Evolutionary conservation across 2,329 filamentous ascomycete genomes (phyloP), one percentile per base, ranked within the genome.

Genomic region (Fusarium piperis): DNA sequence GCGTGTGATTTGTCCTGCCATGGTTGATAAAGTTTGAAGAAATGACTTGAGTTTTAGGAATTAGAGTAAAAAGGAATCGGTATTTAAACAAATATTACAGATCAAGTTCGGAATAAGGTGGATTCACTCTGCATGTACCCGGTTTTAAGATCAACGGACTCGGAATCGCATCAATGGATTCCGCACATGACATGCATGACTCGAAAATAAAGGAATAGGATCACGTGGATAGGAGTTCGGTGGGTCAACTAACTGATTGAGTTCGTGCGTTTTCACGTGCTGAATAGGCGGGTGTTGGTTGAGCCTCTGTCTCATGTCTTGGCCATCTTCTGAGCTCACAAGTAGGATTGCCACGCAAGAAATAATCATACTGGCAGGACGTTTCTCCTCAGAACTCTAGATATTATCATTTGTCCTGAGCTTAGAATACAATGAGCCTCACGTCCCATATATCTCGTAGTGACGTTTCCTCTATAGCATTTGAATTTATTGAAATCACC

Each of bases 1-100:
- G 18, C 81, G 74, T 13, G 77, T 76, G 20, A 77, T 62, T 55
- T 61, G 32, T 12, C 65, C 65, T 4, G 71, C 41, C 71, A 74
- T 74, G 35, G 18, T 64, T 59, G 26, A 13, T 35, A 16, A 39
- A 6, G 7, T 15, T 38, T 10, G 35, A 39, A n/a, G 2, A 23
- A 39, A 39, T 23, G 23, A 20, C 5, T 15, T 30, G 35, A 13
- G 13, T 12, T 56, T 35, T 39, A 56, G 32, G 10, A 30, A n/a
- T n/a, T 4, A 4, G 16, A 20, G 12, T 6, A 28, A 16, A 35
- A n/a, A 38, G 16, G 53, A 16, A 10, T n/a, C 11, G 16, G 18
- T 12, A 39, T 56, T 55, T 55, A 53, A 35, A n/a, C 38, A 26
- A 9, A 36, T 30, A 9, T 15, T 23, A 4, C 38, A 26, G 36